phyloP scores from a whole-genome alignment of 768 basidiomycete species.

The Russula dissimulans region DNA sequence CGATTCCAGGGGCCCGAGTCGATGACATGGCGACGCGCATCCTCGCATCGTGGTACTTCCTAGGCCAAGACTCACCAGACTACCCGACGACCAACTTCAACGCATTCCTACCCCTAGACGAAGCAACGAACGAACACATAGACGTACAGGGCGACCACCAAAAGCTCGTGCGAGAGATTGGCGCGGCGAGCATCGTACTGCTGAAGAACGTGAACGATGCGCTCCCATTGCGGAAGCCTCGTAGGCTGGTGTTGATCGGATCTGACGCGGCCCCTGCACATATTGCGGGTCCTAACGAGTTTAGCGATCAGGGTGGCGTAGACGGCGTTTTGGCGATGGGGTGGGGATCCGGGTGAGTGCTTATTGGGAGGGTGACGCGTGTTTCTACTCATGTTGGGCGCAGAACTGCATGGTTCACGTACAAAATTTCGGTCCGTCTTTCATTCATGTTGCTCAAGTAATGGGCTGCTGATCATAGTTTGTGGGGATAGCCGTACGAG shows the following conservation, averaged over 20 bases:
- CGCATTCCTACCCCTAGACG: slow-evolving; percentile 44
- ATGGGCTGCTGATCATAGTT: background rate
- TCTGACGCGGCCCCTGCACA: slow-evolving; percentile 38
- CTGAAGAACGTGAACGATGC: slow-evolving; percentile 58
- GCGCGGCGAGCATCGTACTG: slow-evolving; percentile 62
- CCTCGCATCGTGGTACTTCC: slow-evolving; percentile 59
- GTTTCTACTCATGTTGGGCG: slow-evolving; percentile 12
- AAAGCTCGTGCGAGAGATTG: slow-evolving; percentile 60
- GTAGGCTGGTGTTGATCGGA: slow-evolving; percentile 53
- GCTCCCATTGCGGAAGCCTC: slow-evolving; percentile 51
- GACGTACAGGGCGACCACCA: slow-evolving; percentile 66
- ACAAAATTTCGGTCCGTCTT: slow-evolving; percentile 57
- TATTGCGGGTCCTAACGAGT: slow-evolving; percentile 40
- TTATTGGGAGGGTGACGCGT: background rate
- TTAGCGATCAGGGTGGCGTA: slow-evolving; percentile 31
- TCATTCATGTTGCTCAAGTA: background rate
- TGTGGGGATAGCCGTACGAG: slow-evolving; percentile 51
- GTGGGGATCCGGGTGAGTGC: slow-evolving; percentile 67
- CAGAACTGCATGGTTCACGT: slow-evolving; percentile 65
- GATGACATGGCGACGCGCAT: slow-evolving; percentile 82
- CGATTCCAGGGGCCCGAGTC: slow-evolving; percentile 53
- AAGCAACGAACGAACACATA: slow-evolving; percentile 47
- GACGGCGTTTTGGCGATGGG: slow-evolving; percentile 79
- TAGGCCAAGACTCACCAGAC: slow-evolving; percentile 50
- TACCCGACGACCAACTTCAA: slow-evolving; percentile 70